A percentile compares a stretch with the other conserved stretches of the same genome.
These are phyloP conservation scores for Russula earlei DNA, from an alignment of 768 basidiomycete genomes.

Conservation along the genomic window DNA sequence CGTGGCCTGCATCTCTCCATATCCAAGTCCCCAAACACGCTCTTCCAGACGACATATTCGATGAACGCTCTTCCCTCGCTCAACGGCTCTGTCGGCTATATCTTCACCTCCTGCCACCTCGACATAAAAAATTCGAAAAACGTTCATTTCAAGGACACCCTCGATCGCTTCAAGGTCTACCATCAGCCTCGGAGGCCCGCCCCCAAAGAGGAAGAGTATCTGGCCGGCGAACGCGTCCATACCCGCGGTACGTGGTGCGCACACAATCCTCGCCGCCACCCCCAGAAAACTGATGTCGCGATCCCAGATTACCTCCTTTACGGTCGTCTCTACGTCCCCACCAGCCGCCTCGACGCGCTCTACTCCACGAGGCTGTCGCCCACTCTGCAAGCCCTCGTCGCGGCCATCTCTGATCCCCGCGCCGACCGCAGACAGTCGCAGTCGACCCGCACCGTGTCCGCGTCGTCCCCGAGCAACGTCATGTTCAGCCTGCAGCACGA, in stretches of 20 bases:
- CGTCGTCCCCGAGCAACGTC: slow-evolving; percentile 47
- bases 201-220: slow-evolving; percentile 69
- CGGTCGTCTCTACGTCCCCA: slow-evolving; percentile 84
- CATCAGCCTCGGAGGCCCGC: slow-evolving; percentile 75
- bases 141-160: slow-evolving; percentile 79
- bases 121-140: slow-evolving; percentile 58
- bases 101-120: slow-evolving; percentile 83
- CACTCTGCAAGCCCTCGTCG: slow-evolving; percentile 72
- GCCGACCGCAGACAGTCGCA: slow-evolving; percentile 35
- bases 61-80: slow-evolving; percentile 90
- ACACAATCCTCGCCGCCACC: neutral
- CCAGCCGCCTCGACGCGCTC: slow-evolving; percentile 79
- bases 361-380: slow-evolving; percentile 76
- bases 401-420: slow-evolving; percentile 78
- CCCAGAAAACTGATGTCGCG: neutral
- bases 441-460: slow-evolving; percentile 36
- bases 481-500: slow-evolving; percentile 89
- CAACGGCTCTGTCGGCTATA: slow-evolving; percentile 87
- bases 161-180: slow-evolving; percentile 80
- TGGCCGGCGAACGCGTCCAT: slow-evolving; percentile 70
- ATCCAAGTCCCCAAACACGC: slow-evolving; percentile 80
- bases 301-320: slow-evolving; percentile 82
- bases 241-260: slow-evolving; percentile 47
- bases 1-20: slow-evolving; percentile 68
- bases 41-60: slow-evolving; percentile 86